Percentiles rank a stretch among this genome's conserved stretches.
Evolutionary conservation across 306 rosid species (phyloP).

Genomic region (Calophaca sinica): DNA sequence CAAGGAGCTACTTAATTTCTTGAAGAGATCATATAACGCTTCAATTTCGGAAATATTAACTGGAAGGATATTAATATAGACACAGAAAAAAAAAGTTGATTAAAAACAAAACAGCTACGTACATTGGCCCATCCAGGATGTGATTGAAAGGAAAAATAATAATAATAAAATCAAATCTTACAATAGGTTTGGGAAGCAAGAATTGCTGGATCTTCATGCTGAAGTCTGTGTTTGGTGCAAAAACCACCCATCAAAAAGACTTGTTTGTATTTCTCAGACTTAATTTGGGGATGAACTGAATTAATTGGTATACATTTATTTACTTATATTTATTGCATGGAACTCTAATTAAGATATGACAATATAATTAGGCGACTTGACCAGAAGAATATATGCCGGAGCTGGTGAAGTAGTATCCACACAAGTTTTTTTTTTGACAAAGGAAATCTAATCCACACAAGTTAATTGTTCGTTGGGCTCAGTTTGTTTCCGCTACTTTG

Average conservation of each 20-base stretch:
- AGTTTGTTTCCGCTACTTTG: slow-evolving; percentile 11
- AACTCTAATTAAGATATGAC: too few species aligned
- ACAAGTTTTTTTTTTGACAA: too few species aligned
- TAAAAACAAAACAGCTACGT: background rate
- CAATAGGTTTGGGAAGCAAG: slow-evolving; percentile 66
- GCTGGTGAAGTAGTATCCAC: background rate
- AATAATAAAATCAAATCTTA: slow-evolving; percentile 37
- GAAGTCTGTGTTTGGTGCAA: slow-evolving; percentile 51
- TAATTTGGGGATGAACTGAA: background rate
- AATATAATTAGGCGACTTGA: background rate
- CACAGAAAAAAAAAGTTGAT: background rate
- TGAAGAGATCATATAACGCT: slow-evolving; percentile 60
- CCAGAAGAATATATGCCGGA: background rate
- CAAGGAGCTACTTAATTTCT: slow-evolving; percentile 61
- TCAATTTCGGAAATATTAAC: slow-evolving; percentile 56
- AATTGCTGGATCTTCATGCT: slow-evolving; percentile 50
- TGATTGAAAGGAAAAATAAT: background rate
- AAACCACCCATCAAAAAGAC: slow-evolving; percentile 48
- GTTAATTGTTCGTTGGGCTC: background rate
- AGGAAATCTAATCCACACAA: too few species aligned
- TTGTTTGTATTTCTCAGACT: background rate
- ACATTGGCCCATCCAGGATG: background rate
- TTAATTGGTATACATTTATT: background rate
- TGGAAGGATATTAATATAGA: slow-evolving; percentile 20
- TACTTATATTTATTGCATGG: too few species aligned